Evolutionary conservation across 176 grass and related monocot species (phyloP).

Genomic region (Poa pratensis): DNA sequence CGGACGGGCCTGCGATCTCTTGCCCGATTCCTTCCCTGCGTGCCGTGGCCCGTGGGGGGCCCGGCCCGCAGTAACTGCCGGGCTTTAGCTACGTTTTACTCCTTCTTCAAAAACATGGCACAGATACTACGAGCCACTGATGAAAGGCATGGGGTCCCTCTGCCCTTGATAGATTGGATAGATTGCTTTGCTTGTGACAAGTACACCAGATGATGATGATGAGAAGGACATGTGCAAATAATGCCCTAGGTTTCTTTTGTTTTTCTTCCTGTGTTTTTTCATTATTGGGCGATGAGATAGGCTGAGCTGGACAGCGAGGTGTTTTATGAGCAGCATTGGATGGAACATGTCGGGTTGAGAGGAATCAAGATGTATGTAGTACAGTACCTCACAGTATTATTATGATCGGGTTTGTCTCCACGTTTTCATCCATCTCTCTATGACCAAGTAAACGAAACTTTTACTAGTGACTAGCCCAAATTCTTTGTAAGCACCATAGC

Average conservation of each 20-base stretch:
- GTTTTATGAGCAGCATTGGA: not conserved
- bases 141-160: not conserved
- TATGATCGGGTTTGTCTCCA: slow-evolving; percentile 7
- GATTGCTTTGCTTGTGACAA: slow-evolving; percentile 18
- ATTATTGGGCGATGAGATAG: not conserved
- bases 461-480: no score
- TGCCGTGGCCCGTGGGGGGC: not conserved
- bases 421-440: no score
- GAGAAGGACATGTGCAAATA: slow-evolving; percentile 1
- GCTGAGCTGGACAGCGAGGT: not conserved
- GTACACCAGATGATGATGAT: slow-evolving; percentile 2
- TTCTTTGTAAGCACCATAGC: no score
- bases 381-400: not conserved
- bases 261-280: not conserved
- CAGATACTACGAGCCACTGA: no score
- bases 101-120: no score
- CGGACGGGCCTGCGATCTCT: slow-evolving; percentile 10
- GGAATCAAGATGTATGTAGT: slow-evolving; percentile 19
- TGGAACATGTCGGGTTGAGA: slow-evolving; percentile 41
- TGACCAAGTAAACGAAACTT: no score
- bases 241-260: slow-evolving; percentile 10
- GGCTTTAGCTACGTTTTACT: not conserved
- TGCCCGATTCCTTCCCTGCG: slow-evolving; percentile 12
- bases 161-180: not conserved
- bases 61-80: slow-evolving; percentile 28